A percentile compares a stretch with the other conserved stretches of the same genome.
Conservation (phyloP, 345 rosid species). For the Eutrema yunnanense region DNA sequence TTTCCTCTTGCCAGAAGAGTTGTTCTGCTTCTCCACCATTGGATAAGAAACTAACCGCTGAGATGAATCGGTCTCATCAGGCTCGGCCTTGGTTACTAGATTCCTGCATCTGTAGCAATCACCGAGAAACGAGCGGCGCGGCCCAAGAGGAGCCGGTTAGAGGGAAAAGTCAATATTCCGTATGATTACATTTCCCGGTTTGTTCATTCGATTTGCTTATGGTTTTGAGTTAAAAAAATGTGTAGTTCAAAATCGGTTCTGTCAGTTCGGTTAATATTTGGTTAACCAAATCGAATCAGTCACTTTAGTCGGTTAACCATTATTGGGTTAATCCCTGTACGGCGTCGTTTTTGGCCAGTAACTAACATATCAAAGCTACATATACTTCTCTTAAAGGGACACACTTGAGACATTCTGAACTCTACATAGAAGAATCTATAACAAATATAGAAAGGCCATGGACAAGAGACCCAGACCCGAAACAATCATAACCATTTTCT, state of each 20-base stretch:
- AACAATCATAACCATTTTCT: background rate
- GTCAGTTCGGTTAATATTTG: background rate
- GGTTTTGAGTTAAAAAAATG: too few species aligned
- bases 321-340: background rate
- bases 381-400: background rate
- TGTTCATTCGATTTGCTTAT: too few species aligned
- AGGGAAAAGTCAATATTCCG: constrained; percentile 15
- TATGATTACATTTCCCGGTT: too few species aligned
- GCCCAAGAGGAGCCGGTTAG: constrained; percentile 28
- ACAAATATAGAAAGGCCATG: constrained; percentile 5
- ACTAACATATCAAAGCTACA: background rate
- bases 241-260: background rate
- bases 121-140: constrained; percentile 31
- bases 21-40: constrained; percentile 29
- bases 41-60: background rate
- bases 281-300: background rate
- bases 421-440: background rate
- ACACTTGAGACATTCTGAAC: constrained; percentile 1
- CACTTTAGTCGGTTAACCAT: background rate
- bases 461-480: background rate
- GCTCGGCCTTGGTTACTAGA: constrained; percentile 37
- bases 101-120: constrained; percentile 27
- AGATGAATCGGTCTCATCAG: constrained; percentile 29
- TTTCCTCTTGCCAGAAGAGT: constrained; percentile 39
- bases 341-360: background rate